A percentile compares a stretch with the other conserved stretches of the same genome.
Conservation (phyloP, 176 grass and related monocot species). For the Sorghum bicolor region DNA sequence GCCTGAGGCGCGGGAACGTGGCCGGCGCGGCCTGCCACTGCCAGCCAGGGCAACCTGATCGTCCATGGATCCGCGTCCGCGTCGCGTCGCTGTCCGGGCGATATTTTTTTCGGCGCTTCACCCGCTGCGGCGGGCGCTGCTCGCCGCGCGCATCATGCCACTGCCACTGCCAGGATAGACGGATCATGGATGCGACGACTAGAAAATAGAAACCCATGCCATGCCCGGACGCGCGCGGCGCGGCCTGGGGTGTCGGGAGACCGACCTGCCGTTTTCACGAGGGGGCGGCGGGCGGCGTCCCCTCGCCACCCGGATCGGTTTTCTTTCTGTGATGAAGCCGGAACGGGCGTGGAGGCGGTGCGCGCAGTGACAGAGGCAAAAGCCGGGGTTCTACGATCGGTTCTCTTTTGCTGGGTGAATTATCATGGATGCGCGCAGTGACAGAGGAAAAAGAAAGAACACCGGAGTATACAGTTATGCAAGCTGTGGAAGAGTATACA, state of each 20-base stretch:
- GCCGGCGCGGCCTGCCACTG: not conserved
- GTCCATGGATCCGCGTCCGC: not conserved
- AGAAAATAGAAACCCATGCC: not conserved
- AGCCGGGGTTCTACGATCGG: no score
- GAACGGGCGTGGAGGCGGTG: not conserved
- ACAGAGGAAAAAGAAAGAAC: no score
- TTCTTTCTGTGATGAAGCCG: not conserved
- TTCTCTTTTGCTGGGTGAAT: no score
- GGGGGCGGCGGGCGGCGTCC: not conserved
- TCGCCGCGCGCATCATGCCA: slow-evolving; percentile 8
- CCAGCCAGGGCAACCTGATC: not conserved
- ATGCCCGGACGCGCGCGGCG: not conserved
- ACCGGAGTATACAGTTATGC: no score
- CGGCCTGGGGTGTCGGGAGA: not conserved
- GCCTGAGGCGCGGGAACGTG: slow-evolving; percentile 36
- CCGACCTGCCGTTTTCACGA: not conserved
- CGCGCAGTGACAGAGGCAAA: not conserved
- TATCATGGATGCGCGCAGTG: no score
- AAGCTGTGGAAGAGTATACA: no score
- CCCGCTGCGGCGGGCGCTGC: not conserved
- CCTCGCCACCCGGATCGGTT: not conserved
- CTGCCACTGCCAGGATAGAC: not conserved
- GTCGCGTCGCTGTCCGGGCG: not conserved
- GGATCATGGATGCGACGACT: not conserved
- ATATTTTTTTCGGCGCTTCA: not conserved